A percentile compares a stretch with the other conserved stretches of the same genome.
phyloP scores from a whole-genome alignment of 1,284 basidiomycete genomes.

The Papiliotrema fonsecae region DNA sequence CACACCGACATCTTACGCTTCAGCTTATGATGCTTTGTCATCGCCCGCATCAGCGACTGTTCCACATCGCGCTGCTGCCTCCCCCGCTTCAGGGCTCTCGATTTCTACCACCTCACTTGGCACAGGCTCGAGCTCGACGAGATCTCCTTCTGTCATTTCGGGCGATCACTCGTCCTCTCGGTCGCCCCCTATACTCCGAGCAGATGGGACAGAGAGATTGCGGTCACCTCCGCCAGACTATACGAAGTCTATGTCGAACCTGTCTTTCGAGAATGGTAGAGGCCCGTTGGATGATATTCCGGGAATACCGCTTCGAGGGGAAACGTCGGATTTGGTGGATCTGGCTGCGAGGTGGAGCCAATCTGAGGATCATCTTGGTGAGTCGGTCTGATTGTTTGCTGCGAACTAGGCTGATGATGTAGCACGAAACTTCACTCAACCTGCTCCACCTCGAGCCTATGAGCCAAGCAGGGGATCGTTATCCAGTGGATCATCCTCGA shows the following conservation, averaged over 20 bases:
- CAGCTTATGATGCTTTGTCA: conserved; percentile 7
- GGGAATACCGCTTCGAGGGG: conserved; percentile 20
- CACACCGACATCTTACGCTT: conserved; percentile 3
- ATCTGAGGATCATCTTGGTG: conserved; percentile 2
- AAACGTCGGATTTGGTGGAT: conserved; percentile 10
- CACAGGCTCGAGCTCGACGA: not conserved
- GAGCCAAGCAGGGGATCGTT: conserved; percentile 9
- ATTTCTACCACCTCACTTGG: conserved; percentile 3
- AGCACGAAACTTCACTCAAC: conserved; percentile 6
- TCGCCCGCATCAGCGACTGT: conserved; percentile 24
- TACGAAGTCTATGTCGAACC: conserved; percentile 14
- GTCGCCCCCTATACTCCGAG: conserved; percentile 4
- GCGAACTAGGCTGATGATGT: not conserved
- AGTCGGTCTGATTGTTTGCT: not conserved
- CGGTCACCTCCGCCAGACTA: conserved; percentile 24
- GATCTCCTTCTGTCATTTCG: not conserved
- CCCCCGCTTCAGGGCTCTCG: conserved; percentile 8
- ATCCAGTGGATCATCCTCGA: conserved; percentile 13
- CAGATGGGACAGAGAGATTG: conserved; percentile 5
- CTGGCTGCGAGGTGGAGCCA: conserved; percentile 1
- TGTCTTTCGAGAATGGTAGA: conserved; percentile 15
- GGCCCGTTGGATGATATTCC: conserved; percentile 19
- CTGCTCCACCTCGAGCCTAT: conserved; percentile 6
- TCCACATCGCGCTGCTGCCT: conserved; percentile 16
- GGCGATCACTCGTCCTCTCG: not conserved